Evolutionary conservation across 371 early-diverging fungal genomes (phyloP).

Genomic region (Mortierella sp.): DNA sequence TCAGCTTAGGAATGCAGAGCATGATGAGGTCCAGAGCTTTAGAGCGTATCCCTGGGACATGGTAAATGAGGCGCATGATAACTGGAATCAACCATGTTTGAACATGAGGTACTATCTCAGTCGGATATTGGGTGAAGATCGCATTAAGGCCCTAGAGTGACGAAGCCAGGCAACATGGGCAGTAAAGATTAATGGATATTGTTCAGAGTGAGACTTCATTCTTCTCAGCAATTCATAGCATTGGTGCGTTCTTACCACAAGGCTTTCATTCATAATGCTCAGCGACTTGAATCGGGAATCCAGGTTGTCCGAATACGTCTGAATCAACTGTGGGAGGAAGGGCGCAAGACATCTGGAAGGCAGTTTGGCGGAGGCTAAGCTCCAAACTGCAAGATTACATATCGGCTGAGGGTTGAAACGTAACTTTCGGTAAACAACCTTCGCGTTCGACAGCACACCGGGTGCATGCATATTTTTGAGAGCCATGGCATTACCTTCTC

Average conservation of each 20-base stretch:
- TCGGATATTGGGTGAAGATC: constrained; percentile 24
- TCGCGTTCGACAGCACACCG: neutral
- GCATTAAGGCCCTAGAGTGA: constrained; percentile 15
- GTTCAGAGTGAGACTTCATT: too few relatives aligned
- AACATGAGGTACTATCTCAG: constrained; percentile 26
- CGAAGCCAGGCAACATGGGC: too few relatives aligned
- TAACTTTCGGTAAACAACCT: neutral
- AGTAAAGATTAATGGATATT: too few relatives aligned
- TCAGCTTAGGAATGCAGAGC: constrained; percentile 21
- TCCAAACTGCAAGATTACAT: constrained; percentile 34
- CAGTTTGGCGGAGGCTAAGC: constrained; percentile 13
- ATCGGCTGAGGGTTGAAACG: constrained; percentile 9
- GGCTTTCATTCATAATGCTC: constrained; percentile 26
- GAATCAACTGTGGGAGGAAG: constrained; percentile 26
- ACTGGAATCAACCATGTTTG: constrained; percentile 37
- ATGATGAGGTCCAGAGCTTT: constrained; percentile 30
- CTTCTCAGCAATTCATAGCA: too few relatives aligned
- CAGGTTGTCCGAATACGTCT: constrained; percentile 22
- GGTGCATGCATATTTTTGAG: neutral
- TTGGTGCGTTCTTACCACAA: constrained; percentile 33
- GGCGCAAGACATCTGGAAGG: constrained; percentile 14
- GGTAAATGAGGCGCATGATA: constrained; percentile 18
- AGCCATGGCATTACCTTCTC: constrained; percentile 7
- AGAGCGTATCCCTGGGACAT: constrained; percentile 35
- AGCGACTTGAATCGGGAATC: constrained; percentile 32